These are phyloP conservation scores for Neospora caninum DNA, from an alignment of 169 alveolate species.

Conservation along the genomic window DNA sequence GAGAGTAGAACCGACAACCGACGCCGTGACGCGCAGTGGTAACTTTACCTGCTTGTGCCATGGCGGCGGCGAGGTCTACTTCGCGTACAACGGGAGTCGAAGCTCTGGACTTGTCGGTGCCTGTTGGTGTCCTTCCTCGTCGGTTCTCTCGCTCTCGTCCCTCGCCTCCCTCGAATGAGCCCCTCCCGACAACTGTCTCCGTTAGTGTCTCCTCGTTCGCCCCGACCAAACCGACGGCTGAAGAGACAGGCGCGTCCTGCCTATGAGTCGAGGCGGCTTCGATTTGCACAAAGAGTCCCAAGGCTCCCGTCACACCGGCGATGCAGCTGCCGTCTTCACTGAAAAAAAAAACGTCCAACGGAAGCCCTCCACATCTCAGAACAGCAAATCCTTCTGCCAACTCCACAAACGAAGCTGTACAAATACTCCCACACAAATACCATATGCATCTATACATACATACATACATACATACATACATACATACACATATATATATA, in stretches of 20 bases:
- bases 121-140: background rate
- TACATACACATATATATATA: background rate
- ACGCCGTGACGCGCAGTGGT: background rate
- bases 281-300: background rate
- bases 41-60: conserved; percentile 14
- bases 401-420: too few species aligned
- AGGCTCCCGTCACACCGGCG: conserved; percentile 23
- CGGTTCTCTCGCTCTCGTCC: background rate
- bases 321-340: conserved; percentile 34
- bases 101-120: background rate
- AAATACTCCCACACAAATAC: too few species aligned
- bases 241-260: background rate
- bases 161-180: background rate
- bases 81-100: background rate
- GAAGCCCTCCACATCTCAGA: background rate
- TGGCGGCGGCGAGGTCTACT: background rate
- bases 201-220: background rate
- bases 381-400: too few species aligned
- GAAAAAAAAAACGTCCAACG: background rate
- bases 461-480: background rate
- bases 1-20: too few species aligned
- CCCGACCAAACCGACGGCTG: background rate
- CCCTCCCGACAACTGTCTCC: too few species aligned
- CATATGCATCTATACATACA: too few species aligned
- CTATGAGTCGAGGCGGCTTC: background rate